These are phyloP conservation scores for Alloascoidea hylecoeti DNA, from an alignment of 805 yeast species.

Conservation along the genomic window DNA sequence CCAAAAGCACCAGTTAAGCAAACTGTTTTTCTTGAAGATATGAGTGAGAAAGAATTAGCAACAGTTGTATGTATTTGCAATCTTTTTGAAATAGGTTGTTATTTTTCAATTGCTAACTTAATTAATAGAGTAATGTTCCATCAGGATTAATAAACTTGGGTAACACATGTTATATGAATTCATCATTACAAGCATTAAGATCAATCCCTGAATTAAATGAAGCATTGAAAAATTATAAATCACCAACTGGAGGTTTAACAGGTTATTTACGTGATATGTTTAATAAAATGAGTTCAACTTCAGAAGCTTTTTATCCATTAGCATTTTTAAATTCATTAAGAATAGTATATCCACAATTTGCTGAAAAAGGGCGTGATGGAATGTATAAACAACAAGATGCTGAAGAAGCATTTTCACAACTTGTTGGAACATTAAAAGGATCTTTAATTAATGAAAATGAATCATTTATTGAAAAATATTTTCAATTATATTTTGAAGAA, in stretches of 20 bases:
- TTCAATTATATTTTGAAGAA: constrained; percentile 52
- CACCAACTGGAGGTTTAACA: constrained; percentile 18
- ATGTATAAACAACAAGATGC: constrained; percentile 93
- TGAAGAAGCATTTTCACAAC: constrained; percentile 85
- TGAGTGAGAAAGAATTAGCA: constrained; percentile 27
- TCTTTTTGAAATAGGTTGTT: neutral
- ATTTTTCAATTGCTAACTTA: constrained; percentile 5
- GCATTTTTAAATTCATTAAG: constrained; percentile 54
- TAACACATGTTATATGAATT: constrained; percentile 66
- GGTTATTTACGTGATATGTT: constrained; percentile 16
- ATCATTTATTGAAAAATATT: constrained; percentile 33
- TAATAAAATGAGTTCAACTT: constrained; percentile 14
- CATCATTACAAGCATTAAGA: constrained; percentile 45
- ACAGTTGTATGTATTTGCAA: constrained; percentile 15
- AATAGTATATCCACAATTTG: constrained; percentile 72
- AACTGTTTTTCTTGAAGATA: constrained; percentile 56
- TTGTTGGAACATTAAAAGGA: constrained; percentile 36
- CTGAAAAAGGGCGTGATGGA: constrained; percentile 56
- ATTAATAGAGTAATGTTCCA: constrained; percentile 20
- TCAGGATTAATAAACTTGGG: constrained; percentile 59
- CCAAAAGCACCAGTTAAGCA: constrained; percentile 34
- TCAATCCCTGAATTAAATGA: constrained; percentile 33
- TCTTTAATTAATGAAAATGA: constrained; percentile 18
- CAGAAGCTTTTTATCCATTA: constrained; percentile 49
- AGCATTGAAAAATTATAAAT: constrained; percentile 25